Conservation (phyloP, 805 yeast genomes). For the Tetrapisispora phaffii region DNA sequence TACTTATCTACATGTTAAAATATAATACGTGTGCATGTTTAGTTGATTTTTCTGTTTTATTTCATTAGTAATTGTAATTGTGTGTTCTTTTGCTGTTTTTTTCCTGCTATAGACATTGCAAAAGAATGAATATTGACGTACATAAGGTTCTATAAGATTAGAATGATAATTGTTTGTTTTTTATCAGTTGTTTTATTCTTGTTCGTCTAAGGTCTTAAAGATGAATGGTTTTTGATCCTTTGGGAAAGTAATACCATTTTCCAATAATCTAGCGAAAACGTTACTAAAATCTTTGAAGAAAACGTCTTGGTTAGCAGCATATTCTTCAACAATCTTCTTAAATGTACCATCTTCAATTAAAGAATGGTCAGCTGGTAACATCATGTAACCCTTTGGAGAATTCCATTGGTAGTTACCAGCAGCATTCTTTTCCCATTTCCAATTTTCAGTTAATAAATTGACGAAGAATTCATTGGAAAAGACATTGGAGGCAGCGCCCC, state of each 20-base stretch:
- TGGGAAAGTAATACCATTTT: constrained; percentile 65
- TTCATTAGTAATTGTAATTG: background rate
- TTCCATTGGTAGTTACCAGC: constrained; percentile 53
- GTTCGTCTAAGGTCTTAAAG: constrained; percentile 66
- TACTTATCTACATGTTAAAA: background rate
- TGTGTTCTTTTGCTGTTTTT: background rate
- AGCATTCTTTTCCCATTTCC: constrained; percentile 48
- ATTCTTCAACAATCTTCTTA: constrained; percentile 50
- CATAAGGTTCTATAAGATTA: background rate
- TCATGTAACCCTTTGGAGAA: constrained; percentile 63
- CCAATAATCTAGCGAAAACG: constrained; percentile 63
- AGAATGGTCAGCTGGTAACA: constrained; percentile 77
- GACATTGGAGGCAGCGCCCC: constrained; percentile 73
- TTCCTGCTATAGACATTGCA: background rate
- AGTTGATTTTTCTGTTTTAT: background rate
- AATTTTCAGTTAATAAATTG: constrained; percentile 42
- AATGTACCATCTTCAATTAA: constrained; percentile 53
- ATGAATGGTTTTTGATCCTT: constrained; percentile 32
- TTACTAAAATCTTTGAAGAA: constrained; percentile 57
- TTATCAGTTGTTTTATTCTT: constrained; percentile 14
- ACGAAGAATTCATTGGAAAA: constrained; percentile 69
- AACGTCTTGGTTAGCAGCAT: constrained; percentile 53
- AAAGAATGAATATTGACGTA: background rate
- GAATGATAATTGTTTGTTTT: no score
- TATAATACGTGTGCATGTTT: no score